phyloP scores from a whole-genome alignment of 805 yeast species.

The Sungouiozyma ichnusensis region DNA sequence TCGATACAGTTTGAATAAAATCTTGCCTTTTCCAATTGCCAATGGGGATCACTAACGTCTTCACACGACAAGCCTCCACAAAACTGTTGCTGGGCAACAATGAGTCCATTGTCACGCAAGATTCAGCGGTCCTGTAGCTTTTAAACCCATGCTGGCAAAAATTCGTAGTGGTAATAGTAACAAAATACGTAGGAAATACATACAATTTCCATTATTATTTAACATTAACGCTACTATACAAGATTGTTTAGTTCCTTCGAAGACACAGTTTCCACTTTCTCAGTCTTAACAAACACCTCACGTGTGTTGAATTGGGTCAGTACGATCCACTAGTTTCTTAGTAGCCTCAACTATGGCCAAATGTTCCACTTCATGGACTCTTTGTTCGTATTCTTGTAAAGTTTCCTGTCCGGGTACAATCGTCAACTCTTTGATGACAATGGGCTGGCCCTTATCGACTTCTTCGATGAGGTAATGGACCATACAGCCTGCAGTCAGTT shows the following conservation, averaged over 20 bases:
- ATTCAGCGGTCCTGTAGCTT: not conserved
- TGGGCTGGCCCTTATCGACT: constrained; percentile 88
- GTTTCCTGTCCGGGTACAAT: constrained; percentile 57
- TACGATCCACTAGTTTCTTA: not conserved
- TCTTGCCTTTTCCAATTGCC: constrained; percentile 36
- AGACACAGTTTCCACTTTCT: too few species aligned
- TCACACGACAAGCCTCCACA: constrained; percentile 56
- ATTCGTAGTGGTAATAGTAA: too few species aligned
- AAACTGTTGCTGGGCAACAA: constrained; percentile 18
- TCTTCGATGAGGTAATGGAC: constrained; percentile 93
- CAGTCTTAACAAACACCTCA: too few species aligned
- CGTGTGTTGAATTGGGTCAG: too few species aligned
- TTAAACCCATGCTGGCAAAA: too few species aligned
- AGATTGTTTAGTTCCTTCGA: too few species aligned
- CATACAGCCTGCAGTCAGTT: constrained; percentile 89
- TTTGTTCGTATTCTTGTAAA: constrained; percentile 65
- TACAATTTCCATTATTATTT: too few species aligned
- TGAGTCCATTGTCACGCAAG: constrained; percentile 6
- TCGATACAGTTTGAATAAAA: constrained; percentile 31
- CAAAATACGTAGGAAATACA: not conserved
- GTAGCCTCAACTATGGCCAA: constrained; percentile 91
- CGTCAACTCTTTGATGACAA: constrained; percentile 69
- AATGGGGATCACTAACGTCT: constrained; percentile 58
- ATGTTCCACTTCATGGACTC: constrained; percentile 82
- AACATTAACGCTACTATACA: too few species aligned